Conservation (phyloP, 2,329 filamentous ascomycete genomes). For the Septoria petroselini region DNA sequence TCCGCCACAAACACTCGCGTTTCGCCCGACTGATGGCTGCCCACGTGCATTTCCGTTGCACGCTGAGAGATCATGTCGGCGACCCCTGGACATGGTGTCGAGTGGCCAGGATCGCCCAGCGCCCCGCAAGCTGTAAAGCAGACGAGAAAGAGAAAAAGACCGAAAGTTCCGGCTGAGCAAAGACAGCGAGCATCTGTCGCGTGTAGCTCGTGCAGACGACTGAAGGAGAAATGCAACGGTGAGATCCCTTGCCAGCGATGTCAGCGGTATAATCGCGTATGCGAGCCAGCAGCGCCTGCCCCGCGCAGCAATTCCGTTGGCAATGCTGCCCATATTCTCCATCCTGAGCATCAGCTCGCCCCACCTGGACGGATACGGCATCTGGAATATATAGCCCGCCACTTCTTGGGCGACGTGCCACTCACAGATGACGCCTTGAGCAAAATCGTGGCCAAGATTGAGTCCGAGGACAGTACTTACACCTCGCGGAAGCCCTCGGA, state of each 20-base stretch:
- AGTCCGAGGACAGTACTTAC: slow-evolving; percentile 6
- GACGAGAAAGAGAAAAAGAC: slow-evolving; percentile 18
- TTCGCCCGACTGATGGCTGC: neutral
- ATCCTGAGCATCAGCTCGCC: neutral
- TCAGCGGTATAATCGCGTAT: slow-evolving; percentile 8
- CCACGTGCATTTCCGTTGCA: neutral
- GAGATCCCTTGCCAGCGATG: slow-evolving; percentile 21
- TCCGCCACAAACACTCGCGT: neutral
- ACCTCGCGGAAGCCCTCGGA: slow-evolving; percentile 9
- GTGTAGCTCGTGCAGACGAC: slow-evolving; percentile 15
- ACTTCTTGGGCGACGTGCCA: slow-evolving; percentile 18
- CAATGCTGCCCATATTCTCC: neutral
- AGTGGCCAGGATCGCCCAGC: neutral
- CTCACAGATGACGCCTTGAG: slow-evolving; percentile 18
- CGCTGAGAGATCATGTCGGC: slow-evolving; percentile 5
- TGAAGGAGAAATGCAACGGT: slow-evolving; percentile 27
- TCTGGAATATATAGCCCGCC: slow-evolving; percentile 20
- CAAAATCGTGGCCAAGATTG: slow-evolving; percentile 19
- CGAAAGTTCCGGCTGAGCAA: slow-evolving; percentile 22
- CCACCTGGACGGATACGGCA: slow-evolving; percentile 6
- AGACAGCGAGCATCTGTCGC: slow-evolving; percentile 20
- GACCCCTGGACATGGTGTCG: neutral
- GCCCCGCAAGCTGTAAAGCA: neutral
- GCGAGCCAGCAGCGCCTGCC: slow-evolving; percentile 13
- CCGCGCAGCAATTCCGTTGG: neutral